phyloP scores from a whole-genome alignment of 75 land plant species.

The Pinus albicaulis region DNA sequence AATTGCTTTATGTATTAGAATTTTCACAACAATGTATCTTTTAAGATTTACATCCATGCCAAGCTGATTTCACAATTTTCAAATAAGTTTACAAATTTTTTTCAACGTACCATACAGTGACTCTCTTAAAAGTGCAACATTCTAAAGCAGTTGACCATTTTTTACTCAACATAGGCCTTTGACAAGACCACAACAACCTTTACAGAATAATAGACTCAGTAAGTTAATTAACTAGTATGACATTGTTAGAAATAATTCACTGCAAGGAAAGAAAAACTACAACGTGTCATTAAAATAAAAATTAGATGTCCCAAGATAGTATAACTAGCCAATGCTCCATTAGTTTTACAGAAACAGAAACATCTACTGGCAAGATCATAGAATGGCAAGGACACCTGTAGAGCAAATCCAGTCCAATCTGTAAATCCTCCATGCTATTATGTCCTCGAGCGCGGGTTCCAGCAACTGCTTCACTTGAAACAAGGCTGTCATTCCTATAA shows the following conservation, averaged over 20 bases:
- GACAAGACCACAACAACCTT: not conserved
- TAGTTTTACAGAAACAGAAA: not conserved
- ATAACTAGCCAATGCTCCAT: not conserved
- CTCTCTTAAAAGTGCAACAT: too few relatives aligned
- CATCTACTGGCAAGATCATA: not conserved
- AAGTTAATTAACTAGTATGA: not conserved
- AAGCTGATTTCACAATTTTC: not conserved
- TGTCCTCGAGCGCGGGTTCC: conserved; percentile 86
- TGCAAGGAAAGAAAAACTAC: not conserved
- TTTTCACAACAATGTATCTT: too few relatives aligned
- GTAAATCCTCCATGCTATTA: conserved; percentile 46
- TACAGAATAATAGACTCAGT: not conserved
- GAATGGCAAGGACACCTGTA: conserved; percentile 49
- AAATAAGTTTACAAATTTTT: not conserved
- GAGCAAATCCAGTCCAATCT: conserved; percentile 72
- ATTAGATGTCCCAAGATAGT: not conserved
- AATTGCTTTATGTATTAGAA: too few relatives aligned
- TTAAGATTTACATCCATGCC: too few relatives aligned
- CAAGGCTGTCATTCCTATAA: conserved; percentile 50
- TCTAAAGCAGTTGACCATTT: too few relatives aligned
- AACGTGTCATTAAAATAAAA: not conserved
- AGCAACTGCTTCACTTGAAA: conserved; percentile 92
- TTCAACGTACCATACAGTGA: not conserved
- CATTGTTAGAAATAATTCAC: not conserved
- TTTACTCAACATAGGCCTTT: not conserved